Conservation (phyloP, 768 basidiomycete genomes). For the Boletus sp. region DNA sequence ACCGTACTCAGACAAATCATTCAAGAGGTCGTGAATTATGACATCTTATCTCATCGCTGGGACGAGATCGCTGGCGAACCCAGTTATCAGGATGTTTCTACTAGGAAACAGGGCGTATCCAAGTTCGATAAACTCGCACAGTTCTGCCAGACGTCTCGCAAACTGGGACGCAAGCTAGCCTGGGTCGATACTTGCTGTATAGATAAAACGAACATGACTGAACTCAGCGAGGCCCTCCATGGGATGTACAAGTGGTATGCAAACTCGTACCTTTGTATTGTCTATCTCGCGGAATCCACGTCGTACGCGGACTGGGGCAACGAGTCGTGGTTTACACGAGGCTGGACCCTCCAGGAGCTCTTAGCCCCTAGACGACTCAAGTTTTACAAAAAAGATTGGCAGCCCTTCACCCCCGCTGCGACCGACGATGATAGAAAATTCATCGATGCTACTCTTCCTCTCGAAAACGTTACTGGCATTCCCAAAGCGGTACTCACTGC, state of each 20-base stretch:
- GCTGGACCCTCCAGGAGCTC: constrained; percentile 12
- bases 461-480: constrained; percentile 1
- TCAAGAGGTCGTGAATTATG: constrained; percentile 11
- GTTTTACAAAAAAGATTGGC: constrained; percentile 19
- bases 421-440: neutral
- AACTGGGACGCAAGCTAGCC: constrained; percentile 2
- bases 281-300: constrained; percentile 8
- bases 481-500: neutral
- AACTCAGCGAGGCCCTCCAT: constrained; percentile 20
- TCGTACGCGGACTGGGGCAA: neutral
- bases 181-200: constrained; percentile 24
- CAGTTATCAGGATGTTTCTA: constrained; percentile 2
- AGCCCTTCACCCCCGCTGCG: neutral
- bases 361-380: constrained; percentile 18
- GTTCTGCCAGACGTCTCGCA: constrained; percentile 3
- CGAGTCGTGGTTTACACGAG: constrained; percentile 15
- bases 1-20: constrained; percentile 7
- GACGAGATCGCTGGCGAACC: constrained; percentile 6
- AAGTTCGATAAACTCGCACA: constrained; percentile 1
- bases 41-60: constrained; percentile 15
- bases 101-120: neutral
- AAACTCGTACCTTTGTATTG: constrained; percentile 18
- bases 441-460: no score
- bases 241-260: constrained; percentile 26
- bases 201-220: constrained; percentile 10